Evolutionary conservation across 805 yeast genomes (phyloP).

Genomic region (Saturnispora silvae): DNA sequence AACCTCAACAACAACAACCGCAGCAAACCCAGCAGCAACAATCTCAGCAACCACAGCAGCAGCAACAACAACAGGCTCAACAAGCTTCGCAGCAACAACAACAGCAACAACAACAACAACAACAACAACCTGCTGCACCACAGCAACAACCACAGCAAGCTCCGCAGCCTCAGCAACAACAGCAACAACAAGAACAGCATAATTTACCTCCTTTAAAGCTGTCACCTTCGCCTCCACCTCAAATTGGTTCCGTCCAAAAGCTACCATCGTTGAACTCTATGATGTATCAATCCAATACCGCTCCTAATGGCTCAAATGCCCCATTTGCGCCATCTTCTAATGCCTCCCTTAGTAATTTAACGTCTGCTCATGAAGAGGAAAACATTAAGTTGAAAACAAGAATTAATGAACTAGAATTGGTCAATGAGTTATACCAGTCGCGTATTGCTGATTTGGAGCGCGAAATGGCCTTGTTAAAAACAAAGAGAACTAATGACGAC

Average conservation of each 20-base stretch:
- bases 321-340: neutral
- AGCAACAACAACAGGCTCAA: neutral
- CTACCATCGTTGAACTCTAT: neutral
- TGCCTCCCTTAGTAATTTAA: neutral
- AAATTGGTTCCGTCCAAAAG: neutral
- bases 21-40: slow-evolving; percentile 12
- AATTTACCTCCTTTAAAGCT: neutral
- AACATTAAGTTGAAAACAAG: slow-evolving; percentile 49
- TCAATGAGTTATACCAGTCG: slow-evolving; percentile 77
- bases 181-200: neutral
- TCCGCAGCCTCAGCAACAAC: slow-evolving; percentile 8
- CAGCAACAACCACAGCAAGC: slow-evolving; percentile 8
- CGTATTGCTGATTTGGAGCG: slow-evolving; percentile 77
- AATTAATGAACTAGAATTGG: slow-evolving; percentile 80
- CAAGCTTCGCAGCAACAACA: neutral
- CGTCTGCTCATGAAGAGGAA: slow-evolving; percentile 3
- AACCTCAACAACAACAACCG: slow-evolving; percentile 8
- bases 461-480: slow-evolving; percentile 39
- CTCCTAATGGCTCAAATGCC: neutral
- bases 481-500: neutral
- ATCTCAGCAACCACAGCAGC: slow-evolving; percentile 8
- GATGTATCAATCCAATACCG: neutral
- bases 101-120: slow-evolving; percentile 5
- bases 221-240: slow-evolving; percentile 7
- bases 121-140: slow-evolving; percentile 3